Percentiles rank a stretch among this genome's conserved stretches.
These are phyloP conservation scores for Chaetomiaceae sp. DNA, from an alignment of 2,329 filamentous ascomycete species.

Conservation along the genomic window DNA sequence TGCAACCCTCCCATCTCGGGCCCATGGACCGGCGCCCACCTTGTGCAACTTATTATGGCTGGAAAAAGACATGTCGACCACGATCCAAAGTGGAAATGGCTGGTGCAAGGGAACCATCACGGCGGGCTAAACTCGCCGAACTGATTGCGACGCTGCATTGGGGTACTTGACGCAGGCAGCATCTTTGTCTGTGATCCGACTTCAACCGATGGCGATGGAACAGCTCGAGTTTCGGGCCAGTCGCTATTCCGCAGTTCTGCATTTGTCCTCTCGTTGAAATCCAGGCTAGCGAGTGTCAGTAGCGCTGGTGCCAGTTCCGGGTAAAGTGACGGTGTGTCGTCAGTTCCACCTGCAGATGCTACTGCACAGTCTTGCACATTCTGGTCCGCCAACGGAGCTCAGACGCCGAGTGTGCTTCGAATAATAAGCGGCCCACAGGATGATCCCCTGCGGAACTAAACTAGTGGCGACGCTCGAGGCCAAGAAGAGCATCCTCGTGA, in stretches of 20 bases:
- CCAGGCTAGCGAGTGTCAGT: conserved; percentile 1
- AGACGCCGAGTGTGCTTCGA: not conserved
- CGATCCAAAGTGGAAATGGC: no score
- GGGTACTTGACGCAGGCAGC: no score
- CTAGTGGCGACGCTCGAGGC: no score
- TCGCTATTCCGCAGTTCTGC: not conserved
- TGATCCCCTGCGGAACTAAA: no score
- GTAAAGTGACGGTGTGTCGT: not conserved
- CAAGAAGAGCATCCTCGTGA: no score
- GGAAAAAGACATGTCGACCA: not conserved
- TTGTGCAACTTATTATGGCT: not conserved
- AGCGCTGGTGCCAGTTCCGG: not conserved
- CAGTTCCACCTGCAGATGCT: not conserved
- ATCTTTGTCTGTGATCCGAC: no score
- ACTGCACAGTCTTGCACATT: not conserved
- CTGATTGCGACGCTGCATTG: no score
- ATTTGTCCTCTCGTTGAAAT: no score
- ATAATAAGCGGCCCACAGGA: no score
- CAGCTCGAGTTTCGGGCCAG: not conserved
- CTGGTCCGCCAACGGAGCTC: not conserved
- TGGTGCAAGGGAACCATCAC: no score
- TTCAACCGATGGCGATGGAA: not conserved
- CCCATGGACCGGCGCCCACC: no score
- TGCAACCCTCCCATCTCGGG: not conserved
- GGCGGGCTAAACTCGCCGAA: no score